Base-by-base conservation (phyloP, 805 yeast genomes). In the Grigorovia jiainica region DNA sequence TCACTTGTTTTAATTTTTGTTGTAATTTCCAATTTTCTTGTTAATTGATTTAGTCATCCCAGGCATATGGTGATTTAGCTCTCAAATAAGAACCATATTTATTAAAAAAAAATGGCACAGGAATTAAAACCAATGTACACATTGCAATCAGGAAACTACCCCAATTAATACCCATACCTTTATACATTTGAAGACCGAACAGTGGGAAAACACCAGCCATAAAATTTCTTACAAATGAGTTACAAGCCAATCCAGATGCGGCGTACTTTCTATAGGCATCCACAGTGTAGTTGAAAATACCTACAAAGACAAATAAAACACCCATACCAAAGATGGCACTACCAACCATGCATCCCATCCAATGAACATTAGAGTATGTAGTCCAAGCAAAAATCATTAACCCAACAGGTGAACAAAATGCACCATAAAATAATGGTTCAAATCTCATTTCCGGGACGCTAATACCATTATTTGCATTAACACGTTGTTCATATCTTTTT, bases 371-470 rank as follows among this genome's bases (percentile, higher is more conserved):
- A 1, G 60, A 42, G 50, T 73, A 72, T 18, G 79, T 72, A 2
- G 87, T 72, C 89, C 92, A 84, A 3, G 79, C 90, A 47, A 83
- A 67, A 75, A 87, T 82, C 66, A 83, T 81, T 41, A 84, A 63
- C 0, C 85, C 73, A 24, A 76, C 66, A 1, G 87, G 87, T 45
- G 79, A 64, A 19, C 73, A 63, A 19, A 79, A 62, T 0, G 85
- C 76, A n/a, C 89, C 92, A 44, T 76, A 57, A 55, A 78, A 75
- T 46, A 81, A 73, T 5, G 82, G 68, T 30, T 75, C 63, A 45
- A 82, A 68, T 55, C 81, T 67, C 21, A 65, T 63, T 58, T 82
- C 89, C 4, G 89, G 85, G 2, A 70, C 63, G 29, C 72, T 72
- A 23, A 45, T 55, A 21, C 79, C 79, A 30, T 67, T 63, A 50